These are phyloP conservation scores for Leishmania amazonensis DNA, from an alignment of 208 protist species.

Conservation along the genomic window DNA sequence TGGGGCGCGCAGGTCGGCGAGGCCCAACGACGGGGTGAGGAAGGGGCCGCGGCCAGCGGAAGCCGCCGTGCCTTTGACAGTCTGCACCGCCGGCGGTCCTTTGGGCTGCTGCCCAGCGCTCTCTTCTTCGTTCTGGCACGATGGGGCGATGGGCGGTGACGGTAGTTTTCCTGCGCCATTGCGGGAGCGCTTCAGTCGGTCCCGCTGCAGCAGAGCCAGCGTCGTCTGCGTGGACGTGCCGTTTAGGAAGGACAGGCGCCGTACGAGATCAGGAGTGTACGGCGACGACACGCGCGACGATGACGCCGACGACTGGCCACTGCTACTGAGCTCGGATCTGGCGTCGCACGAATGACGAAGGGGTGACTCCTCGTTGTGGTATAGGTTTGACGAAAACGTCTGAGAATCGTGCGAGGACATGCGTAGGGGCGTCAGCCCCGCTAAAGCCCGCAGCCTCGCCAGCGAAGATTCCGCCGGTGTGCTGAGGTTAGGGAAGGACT, in stretches of 20 bases:
- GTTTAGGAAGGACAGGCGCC: slow-evolving; percentile 21
- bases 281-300: slow-evolving; percentile 16
- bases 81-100: background rate
- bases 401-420: background rate
- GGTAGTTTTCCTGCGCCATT: background rate
- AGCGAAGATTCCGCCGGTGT: slow-evolving; percentile 19
- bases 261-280: slow-evolving; percentile 26
- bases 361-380: slow-evolving; percentile 23
- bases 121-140: slow-evolving; percentile 9
- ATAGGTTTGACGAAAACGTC: background rate
- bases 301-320: background rate
- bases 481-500: background rate
- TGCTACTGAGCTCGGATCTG: background rate
- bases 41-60: background rate
- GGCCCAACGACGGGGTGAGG: background rate
- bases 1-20: background rate
- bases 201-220: slow-evolving; percentile 4
- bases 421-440: slow-evolving; percentile 8
- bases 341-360: background rate
- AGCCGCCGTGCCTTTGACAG: background rate
- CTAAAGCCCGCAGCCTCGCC: slow-evolving; percentile 29
- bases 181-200: slow-evolving; percentile 22
- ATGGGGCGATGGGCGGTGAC: background rate
- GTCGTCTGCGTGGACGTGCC: slow-evolving; percentile 9
- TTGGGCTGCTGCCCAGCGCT: background rate